Base-by-base conservation (phyloP, 371 early-diverging fungal genomes). In the Mucor racemosus region DNA sequence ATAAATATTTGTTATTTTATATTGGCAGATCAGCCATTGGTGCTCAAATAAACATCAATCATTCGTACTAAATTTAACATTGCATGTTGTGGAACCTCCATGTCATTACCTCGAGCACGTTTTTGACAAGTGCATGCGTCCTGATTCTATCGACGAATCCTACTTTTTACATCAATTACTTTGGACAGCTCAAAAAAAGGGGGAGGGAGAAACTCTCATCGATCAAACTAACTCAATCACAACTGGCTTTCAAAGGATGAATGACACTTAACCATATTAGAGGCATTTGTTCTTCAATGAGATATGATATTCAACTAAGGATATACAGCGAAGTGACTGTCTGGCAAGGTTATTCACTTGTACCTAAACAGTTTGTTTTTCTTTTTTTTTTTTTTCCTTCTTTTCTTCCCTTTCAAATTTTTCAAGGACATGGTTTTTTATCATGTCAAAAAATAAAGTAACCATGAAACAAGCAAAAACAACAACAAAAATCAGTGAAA, bases 381-480 rank as follows among this genome's bases (percentile, higher is more conserved):
- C n/a, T 44, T 46, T 26, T 21, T 38, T 50, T 34, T 35, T 46
- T 34, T 46, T 34, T 6, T 17, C 59, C 17, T 33, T 15, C 9
- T 48, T 14, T 48, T 60, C 15, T 44, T 57, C 6, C n/a, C 8
- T 64, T 44, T 59, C 11, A 62, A 34, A 9, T 38, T 21, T 39
- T 31, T 26, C 0, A 46, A 48, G 21, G 69, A 44, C 64, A 69
- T 69, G 70, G 58, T 13, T 46, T 21, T 50, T 35, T 40, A 42
- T 62, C 38, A 67, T 67, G 68, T 63, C 68, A 39, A 63, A 50
- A 33, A 48, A 39, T 54, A 71, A 44, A 59, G 38, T 11, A 38
- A 58, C 31, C 3, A 68, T 62, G 61, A 62, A 65, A 44, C 65
- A 60, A 21, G 34, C 50, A 50, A 66, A 66, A 21, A 59, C 53